Conservation (phyloP, 2,329 filamentous ascomycete genomes). For the Paraphaeosphaeria sporulosa region DNA sequence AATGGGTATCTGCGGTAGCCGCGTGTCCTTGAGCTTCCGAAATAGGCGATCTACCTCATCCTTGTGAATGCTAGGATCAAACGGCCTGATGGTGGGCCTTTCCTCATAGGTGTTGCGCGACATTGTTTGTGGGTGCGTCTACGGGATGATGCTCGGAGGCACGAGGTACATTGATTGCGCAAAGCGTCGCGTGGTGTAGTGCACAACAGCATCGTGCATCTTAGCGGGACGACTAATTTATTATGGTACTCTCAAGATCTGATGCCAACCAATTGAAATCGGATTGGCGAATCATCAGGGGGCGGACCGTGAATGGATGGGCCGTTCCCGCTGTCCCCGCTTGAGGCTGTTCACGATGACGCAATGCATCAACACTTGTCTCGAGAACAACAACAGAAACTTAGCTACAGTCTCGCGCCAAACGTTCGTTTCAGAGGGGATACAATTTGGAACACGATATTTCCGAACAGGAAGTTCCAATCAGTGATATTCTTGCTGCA, state of each 20-base stretch:
- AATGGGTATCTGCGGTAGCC: constrained; percentile 42
- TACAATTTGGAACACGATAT: neutral
- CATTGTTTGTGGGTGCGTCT: neutral
- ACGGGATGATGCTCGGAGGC: neutral
- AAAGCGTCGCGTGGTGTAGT: neutral
- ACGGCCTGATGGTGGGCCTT: constrained; percentile 39
- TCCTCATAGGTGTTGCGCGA: too few species aligned
- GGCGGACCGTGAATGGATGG: neutral
- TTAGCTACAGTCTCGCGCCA: too few species aligned
- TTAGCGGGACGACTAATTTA: neutral
- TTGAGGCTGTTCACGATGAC: neutral
- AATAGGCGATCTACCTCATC: constrained; percentile 47
- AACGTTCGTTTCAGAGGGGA: neutral
- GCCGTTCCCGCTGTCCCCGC: neutral
- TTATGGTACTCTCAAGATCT: neutral
- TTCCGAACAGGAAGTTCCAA: neutral
- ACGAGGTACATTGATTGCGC: neutral
- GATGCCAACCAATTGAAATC: neutral
- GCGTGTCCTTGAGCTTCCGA: constrained; percentile 45
- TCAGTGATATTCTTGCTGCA: neutral
- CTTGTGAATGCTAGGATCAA: constrained; percentile 44
- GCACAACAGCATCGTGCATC: neutral
- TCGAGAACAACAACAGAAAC: neutral
- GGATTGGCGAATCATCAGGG: neutral
- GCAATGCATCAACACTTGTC: neutral